These are phyloP conservation scores for Aspergillus ibericus DNA, from an alignment of 2,329 filamentous ascomycete species.

Conservation along the genomic window DNA sequence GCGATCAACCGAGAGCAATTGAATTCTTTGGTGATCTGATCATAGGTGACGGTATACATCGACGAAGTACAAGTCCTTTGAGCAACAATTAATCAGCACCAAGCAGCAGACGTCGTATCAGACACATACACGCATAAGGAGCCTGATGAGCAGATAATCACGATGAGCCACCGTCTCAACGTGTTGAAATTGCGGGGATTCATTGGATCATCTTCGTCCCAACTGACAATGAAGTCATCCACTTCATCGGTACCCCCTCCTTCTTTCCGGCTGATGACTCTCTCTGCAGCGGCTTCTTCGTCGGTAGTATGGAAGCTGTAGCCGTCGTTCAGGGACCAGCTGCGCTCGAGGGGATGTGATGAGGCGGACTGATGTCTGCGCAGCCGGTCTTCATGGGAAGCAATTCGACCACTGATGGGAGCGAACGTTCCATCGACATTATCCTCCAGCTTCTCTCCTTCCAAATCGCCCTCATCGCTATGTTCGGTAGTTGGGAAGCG, in stretches of 20 bases:
- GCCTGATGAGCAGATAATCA: constrained; percentile 69
- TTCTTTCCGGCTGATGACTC: constrained; percentile 11
- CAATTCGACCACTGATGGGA: constrained; percentile 22
- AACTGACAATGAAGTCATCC: constrained; percentile 65
- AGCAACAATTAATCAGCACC: constrained; percentile 4
- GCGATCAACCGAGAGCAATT: constrained; percentile 68
- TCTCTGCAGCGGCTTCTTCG: constrained; percentile 23
- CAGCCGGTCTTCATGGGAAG: constrained; percentile 19
- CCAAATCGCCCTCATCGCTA: constrained; percentile 4
- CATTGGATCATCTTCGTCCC: constrained; percentile 72
- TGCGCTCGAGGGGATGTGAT: constrained; percentile 33
- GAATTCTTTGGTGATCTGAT: constrained; percentile 74
- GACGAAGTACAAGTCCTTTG: constrained; percentile 76
- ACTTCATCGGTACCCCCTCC: constrained; percentile 22
- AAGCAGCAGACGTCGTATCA: neutral
- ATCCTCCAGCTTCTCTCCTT: constrained; percentile 11
- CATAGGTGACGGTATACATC: constrained; percentile 84
- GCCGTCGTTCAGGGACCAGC: constrained; percentile 40
- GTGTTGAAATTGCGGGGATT: constrained; percentile 70
- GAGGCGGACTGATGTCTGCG: constrained; percentile 23
- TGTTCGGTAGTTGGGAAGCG: constrained; percentile 10
- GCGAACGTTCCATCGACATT: constrained; percentile 18
- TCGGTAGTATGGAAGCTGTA: constrained; percentile 28
- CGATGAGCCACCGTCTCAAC: constrained; percentile 75
- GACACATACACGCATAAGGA: constrained; percentile 78